Conservation (phyloP, 2,329 filamentous ascomycete genomes). For the Simplicillium aogashimaense region DNA sequence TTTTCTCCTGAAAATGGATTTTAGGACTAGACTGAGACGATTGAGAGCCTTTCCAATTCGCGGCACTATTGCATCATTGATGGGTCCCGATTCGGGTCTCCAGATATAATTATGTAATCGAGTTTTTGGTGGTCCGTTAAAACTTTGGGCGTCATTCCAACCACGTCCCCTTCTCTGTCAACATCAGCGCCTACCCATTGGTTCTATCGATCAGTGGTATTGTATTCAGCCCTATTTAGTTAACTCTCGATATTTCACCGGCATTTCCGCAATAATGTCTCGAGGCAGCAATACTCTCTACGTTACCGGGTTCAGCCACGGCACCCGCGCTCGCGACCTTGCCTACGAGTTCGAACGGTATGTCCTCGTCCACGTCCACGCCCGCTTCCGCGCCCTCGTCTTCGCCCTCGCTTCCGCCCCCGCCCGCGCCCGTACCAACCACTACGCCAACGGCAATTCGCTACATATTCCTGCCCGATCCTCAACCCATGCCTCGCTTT, state of each 20-base stretch:
- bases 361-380: conserved; percentile 49
- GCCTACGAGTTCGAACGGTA: conserved; percentile 99
- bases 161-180: background rate
- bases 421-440: conserved; percentile 27
- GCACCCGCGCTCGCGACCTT: conserved; percentile 96
- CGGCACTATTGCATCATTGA: too few relatives aligned
- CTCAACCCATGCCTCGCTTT: conserved; percentile 22
- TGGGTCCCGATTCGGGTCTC: too few relatives aligned
- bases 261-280: conserved; percentile 55
- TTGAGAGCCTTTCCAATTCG: too few relatives aligned
- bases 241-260: conserved; percentile 1
- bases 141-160: too few relatives aligned
- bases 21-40: too few relatives aligned
- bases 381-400: conserved; percentile 23
- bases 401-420: conserved; percentile 32
- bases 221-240: conserved; percentile 4
- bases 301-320: conserved; percentile 98
- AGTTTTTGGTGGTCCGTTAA: background rate
- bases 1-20: too few relatives aligned
- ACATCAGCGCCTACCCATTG: background rate
- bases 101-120: background rate
- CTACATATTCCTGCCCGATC: conserved; percentile 5
- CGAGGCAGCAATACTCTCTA: conserved; percentile 90
- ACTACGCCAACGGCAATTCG: conserved; percentile 13
- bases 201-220: background rate